A percentile compares a stretch with the other conserved stretches of the same genome.
phyloP scores from a whole-genome alignment of 495 filamentous ascomycete genomes.

The Aspergillus cavernicola region DNA sequence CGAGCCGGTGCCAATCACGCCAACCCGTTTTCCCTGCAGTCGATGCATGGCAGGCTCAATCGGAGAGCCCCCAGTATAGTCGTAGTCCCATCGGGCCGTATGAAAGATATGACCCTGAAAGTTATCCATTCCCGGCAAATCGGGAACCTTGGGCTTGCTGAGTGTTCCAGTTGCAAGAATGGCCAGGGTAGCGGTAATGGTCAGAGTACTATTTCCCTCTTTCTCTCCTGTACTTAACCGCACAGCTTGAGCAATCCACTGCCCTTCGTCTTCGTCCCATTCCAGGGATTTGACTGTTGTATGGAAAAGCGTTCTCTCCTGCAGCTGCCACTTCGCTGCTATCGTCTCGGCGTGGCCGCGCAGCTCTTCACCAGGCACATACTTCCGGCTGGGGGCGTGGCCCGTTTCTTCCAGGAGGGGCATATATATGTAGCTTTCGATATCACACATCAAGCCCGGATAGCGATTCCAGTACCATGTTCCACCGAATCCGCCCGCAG shows the following conservation, averaged over 20 bases:
- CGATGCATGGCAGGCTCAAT: conserved; percentile 36
- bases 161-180: conserved; percentile 11
- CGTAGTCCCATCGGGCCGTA: conserved; percentile 41
- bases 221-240: background rate
- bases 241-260: background rate
- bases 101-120: conserved; percentile 32
- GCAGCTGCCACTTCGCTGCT: conserved; percentile 38
- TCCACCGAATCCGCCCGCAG: conserved; percentile 48
- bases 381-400: conserved; percentile 46
- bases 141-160: conserved; percentile 20
- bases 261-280: conserved; percentile 10
- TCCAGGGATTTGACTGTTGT: background rate
- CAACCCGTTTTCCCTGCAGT: conserved; percentile 40
- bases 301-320: conserved; percentile 43
- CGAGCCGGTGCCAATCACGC: conserved; percentile 47
- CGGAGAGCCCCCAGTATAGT: conserved; percentile 48
- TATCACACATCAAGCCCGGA: conserved; percentile 32
- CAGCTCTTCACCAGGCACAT: conserved; percentile 24
- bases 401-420: conserved; percentile 59
- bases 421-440: conserved; percentile 37
- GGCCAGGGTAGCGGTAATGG: conserved; percentile 2
- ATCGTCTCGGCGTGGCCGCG: conserved; percentile 23
- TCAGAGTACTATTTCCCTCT: conserved; percentile 6
- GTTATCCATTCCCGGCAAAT: conserved; percentile 11
- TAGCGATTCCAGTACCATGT: conserved; percentile 49